Conservation (phyloP, 2,329 filamentous ascomycete genomes). For the Alternaria triticina region DNA sequence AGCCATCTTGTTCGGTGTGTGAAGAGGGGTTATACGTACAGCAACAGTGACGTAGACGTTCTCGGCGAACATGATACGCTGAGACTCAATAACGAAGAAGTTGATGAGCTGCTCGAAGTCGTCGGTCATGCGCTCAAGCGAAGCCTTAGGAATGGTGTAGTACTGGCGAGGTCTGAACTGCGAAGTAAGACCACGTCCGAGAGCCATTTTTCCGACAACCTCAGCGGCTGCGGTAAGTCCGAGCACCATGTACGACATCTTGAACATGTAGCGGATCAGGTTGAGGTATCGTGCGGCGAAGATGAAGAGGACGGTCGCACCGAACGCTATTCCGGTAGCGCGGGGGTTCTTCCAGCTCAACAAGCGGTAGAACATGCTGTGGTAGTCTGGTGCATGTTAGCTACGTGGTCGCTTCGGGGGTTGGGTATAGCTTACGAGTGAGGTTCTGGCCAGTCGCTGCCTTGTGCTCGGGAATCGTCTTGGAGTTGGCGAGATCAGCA, state of each 20-base stretch:
- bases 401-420: neutral
- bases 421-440: conserved; percentile 57
- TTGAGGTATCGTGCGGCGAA: conserved; percentile 69
- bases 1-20: neutral
- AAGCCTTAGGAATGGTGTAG: conserved; percentile 70
- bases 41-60: conserved; percentile 66
- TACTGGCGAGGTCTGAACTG: conserved; percentile 69
- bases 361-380: conserved; percentile 70
- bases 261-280: conserved; percentile 67
- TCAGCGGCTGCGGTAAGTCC: conserved; percentile 66
- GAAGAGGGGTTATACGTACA: conserved; percentile 52
- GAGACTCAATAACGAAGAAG: conserved; percentile 72
- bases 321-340: conserved; percentile 67
- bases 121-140: conserved; percentile 65
- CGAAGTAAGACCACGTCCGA: conserved; percentile 65
- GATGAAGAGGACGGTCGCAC: conserved; percentile 63
- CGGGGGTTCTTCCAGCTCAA: conserved; percentile 72
- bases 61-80: conserved; percentile 70
- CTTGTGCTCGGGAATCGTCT: conserved; percentile 59
- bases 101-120: conserved; percentile 70
- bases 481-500: conserved; percentile 62
- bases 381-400: conserved; percentile 60
- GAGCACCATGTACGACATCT: conserved; percentile 64
- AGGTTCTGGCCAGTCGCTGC: conserved; percentile 67
- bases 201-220: conserved; percentile 60